phyloP scores from a whole-genome alignment of 169 alveolate species.

The Babesia ovata region DNA sequence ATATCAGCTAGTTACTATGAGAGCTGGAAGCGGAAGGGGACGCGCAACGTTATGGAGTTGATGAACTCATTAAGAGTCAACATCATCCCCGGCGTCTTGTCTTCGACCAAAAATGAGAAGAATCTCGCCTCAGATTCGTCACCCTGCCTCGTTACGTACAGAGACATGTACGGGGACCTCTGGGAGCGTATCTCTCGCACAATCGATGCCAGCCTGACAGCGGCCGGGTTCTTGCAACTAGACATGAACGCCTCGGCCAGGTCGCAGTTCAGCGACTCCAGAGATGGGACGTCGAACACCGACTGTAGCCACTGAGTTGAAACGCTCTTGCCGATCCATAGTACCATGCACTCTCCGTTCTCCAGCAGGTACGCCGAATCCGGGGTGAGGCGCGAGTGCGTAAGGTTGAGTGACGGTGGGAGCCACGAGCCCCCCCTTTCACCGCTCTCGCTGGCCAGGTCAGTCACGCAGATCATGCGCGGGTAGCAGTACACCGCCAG shows the following conservation, averaged over 20 bases:
- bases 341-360: conserved; percentile 85
- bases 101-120: conserved; percentile 74
- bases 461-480: conserved; percentile 77
- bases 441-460: conserved; percentile 51
- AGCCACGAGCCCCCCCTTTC: conserved; percentile 45
- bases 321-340: conserved; percentile 88
- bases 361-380: conserved; percentile 87
- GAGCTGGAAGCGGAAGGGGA: conserved; percentile 37
- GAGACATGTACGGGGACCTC: conserved; percentile 74
- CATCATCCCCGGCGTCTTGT: conserved; percentile 80
- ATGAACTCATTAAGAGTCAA: conserved; percentile 75
- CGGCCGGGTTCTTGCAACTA: conserved; percentile 69
- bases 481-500: conserved; percentile 83
- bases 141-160: conserved; percentile 79
- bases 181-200: conserved; percentile 71
- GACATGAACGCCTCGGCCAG: conserved; percentile 79
- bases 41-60: conserved; percentile 56
- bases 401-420: conserved; percentile 72
- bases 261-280: conserved; percentile 81
- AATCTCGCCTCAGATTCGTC: conserved; percentile 78
- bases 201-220: conserved; percentile 72
- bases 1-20: not conserved
- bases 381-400: conserved; percentile 81
- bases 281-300: conserved; percentile 79
- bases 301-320: conserved; percentile 80